phyloP scores from a whole-genome alignment of 192 early-diverging fungal species.

The Mortierella hygrophila region DNA sequence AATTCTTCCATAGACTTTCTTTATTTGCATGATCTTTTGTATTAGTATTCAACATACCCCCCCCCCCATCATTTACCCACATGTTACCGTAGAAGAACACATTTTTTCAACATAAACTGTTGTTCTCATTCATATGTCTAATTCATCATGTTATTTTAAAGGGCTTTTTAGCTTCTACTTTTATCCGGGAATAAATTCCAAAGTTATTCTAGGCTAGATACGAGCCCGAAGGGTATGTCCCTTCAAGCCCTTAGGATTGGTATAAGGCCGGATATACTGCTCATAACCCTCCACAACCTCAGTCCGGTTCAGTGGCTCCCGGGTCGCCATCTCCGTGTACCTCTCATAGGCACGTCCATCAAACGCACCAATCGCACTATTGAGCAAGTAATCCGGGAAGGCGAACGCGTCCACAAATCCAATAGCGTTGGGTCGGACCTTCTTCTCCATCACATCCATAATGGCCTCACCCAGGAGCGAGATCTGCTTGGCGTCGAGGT shows the following conservation, averaged over 20 bases:
- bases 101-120: neutral
- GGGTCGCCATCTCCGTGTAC: constrained; percentile 54
- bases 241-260: constrained; percentile 36
- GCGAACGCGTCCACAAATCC: constrained; percentile 86
- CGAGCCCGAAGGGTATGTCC: constrained; percentile 30
- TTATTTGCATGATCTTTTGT: neutral
- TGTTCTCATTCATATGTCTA: neutral
- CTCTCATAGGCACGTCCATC: constrained; percentile 84
- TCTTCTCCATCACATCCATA: constrained; percentile 63
- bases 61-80: neutral
- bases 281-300: constrained; percentile 52
- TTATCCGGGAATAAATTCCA: too few relatives aligned
- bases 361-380: constrained; percentile 80
- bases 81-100: neutral
- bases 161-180: too few relatives aligned
- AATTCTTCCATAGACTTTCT: neutral
- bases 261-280: constrained; percentile 35
- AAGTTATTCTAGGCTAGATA: too few relatives aligned
- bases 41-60: constrained; percentile 10
- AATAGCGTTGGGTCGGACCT: constrained; percentile 80
- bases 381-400: constrained; percentile 78
- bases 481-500: constrained; percentile 63
- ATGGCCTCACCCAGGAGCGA: constrained; percentile 61
- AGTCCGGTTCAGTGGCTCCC: constrained; percentile 49
- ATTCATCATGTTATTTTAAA: neutral